Base-by-base conservation (phyloP, 805 yeast genomes). In the Diddensiella caesifluorescens region DNA sequence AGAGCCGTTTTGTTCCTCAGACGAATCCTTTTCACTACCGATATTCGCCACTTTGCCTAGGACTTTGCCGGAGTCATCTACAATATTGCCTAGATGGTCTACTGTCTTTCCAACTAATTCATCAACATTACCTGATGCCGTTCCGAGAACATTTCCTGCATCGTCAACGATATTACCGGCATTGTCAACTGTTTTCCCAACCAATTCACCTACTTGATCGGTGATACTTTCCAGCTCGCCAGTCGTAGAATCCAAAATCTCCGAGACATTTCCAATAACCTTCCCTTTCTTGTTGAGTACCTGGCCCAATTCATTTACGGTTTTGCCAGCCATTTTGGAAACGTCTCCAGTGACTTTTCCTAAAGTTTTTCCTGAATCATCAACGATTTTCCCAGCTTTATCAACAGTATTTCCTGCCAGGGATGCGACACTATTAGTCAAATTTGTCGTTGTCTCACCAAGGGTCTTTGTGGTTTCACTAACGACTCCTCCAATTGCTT, bases 231-330 rank as follows among this genome's bases (percentile, higher is more conserved):
- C 5, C 22, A 32, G 21, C 19, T 18, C 5, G 12, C 35, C 35
- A 7, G 35, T 7, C 6, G 35, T 18, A 13, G 7, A 16, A 12
- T 32, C 35, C 5, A 32, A 6, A 6, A 32, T 12, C 16, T 20
- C 20, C 6, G 35, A 32, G 9, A 32, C 35, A 12, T 9, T 32
- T 32, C 35, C 35, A 13, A 32, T 13, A 4, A 32, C 35, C 12
- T 15, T 18, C n/a, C 35, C 35, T 15, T 32, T 32, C 16, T 20
- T 32, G 20, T 32, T 20, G 5, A 32, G 22, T 13, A 32, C 35
- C 20, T 32, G 22, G 4, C 35, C 35, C 21, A 7, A 12, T 5
- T 32, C 35, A 32, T 32, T 32, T 4, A 32, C 35, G 4, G 20
- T 32, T 12, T 32, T 32, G 20, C 35, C 35, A 6, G 7, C 6